Evolutionary conservation across 768 basidiomycete genomes (phyloP).

Genomic region (Butyriboletus loyo): DNA sequence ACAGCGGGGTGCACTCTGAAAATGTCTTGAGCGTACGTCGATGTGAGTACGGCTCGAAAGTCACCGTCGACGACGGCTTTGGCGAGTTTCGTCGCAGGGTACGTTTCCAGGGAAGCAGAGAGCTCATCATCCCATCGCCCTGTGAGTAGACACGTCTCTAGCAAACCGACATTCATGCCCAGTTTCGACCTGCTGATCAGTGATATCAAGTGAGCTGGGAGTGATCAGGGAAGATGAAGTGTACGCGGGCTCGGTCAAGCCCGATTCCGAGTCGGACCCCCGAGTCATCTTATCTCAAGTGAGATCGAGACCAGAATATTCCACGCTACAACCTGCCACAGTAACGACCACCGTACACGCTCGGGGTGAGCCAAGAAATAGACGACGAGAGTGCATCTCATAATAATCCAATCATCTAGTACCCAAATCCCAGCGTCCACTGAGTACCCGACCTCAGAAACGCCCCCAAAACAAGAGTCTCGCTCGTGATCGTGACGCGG

Average conservation of each 20-base stretch:
- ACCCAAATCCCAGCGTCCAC: background rate
- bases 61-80: constrained; percentile 58
- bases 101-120: constrained; percentile 18
- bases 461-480: background rate
- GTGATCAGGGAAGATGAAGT: constrained; percentile 4
- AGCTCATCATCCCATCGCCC: constrained; percentile 42
- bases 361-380: background rate
- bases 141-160: constrained; percentile 58
- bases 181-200: constrained; percentile 1
- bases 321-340: background rate
- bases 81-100: constrained; percentile 38
- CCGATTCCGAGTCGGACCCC: background rate
- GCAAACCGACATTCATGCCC: constrained; percentile 22
- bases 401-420: background rate
- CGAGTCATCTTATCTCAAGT: constrained; percentile 12
- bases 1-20: constrained; percentile 33
- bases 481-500: background rate
- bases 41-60: constrained; percentile 52
- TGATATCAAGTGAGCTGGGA: background rate
- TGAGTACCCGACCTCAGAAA: background rate
- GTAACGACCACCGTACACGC: background rate
- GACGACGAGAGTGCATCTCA: too few species aligned
- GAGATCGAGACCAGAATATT: background rate
- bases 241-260: background rate
- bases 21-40: constrained; percentile 40